Evolutionary conservation across 257 asterid genomes (phyloP).

Genomic region (Capsicum rhomboideum): DNA sequence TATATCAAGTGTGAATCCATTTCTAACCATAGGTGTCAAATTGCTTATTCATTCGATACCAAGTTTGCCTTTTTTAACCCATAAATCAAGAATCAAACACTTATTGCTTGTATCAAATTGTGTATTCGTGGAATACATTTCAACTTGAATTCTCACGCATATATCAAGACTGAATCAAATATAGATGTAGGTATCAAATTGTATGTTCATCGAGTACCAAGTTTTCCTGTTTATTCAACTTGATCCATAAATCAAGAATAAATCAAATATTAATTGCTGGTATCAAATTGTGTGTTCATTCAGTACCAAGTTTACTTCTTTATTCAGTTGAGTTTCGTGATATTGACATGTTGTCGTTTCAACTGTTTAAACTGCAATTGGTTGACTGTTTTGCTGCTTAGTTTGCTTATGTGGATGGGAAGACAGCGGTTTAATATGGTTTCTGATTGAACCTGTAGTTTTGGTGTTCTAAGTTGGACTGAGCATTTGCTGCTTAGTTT

Average conservation of each 20-base stretch:
- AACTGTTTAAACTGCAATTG: not conserved
- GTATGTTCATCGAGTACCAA: not conserved
- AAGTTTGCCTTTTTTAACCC: not conserved
- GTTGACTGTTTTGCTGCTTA: not conserved
- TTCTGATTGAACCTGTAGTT: not conserved
- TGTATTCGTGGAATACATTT: not conserved
- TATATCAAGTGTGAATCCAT: not conserved
- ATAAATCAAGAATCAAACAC: not conserved
- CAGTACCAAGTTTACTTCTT: not conserved
- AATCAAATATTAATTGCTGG: not conserved
- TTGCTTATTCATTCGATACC: not conserved
- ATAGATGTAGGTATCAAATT: not conserved
- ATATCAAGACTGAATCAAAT: not conserved
- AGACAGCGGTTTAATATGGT: not conserved
- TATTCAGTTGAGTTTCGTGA: not conserved
- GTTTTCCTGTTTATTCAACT: not conserved
- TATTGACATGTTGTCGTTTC: not conserved
- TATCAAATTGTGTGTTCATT: not conserved
- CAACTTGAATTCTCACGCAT: not conserved
- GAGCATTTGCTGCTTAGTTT: not conserved
- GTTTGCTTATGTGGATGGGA: not conserved
- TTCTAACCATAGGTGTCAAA: not conserved
- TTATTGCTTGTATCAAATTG: not conserved
- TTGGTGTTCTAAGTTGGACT: not conserved
- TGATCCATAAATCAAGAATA: not conserved